These are phyloP conservation scores for Acanthamoeba pearcei DNA, from an alignment of 208 protist genomes.

Conservation along the genomic window DNA sequence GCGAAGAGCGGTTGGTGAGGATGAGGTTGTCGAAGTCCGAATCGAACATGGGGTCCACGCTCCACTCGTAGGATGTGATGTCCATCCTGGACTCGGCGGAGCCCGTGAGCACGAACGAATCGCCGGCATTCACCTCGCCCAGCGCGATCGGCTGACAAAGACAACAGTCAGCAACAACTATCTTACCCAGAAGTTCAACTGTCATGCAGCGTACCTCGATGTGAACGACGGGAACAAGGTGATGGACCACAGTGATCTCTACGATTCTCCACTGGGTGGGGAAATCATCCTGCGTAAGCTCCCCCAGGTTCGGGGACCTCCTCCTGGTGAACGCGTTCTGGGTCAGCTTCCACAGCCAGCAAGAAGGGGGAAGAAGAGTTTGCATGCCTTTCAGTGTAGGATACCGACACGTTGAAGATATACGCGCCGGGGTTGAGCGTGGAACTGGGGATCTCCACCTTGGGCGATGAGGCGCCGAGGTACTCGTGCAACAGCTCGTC, in stretches of 20 bases:
- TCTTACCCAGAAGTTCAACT: neutral
- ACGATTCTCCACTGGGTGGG: constrained; percentile 26
- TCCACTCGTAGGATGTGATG: constrained; percentile 69
- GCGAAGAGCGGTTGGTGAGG: constrained; percentile 13
- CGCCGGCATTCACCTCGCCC: constrained; percentile 38
- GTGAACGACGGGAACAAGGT: constrained; percentile 4
- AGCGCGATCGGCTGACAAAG: neutral
- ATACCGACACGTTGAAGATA: constrained; percentile 62
- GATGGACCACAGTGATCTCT: constrained; percentile 9
- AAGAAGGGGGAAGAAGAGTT: neutral
- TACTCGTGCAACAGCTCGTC: neutral
- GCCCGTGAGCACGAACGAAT: constrained; percentile 45
- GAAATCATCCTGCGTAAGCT: constrained; percentile 29
- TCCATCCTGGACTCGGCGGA: neutral
- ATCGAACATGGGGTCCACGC: constrained; percentile 53
- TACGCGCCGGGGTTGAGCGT: constrained; percentile 49
- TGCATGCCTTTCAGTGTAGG: neutral
- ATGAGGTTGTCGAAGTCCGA: neutral
- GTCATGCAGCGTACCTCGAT: constrained; percentile 12
- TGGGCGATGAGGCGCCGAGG: neutral
- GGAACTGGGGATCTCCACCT: neutral
- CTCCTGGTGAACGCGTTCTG: neutral
- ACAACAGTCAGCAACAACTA: neutral
- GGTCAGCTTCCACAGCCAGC: neutral
- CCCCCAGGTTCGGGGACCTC: neutral